These are phyloP conservation scores for Brassica balearica DNA, from an alignment of 441 rosid genomes.

Conservation along the genomic window DNA sequence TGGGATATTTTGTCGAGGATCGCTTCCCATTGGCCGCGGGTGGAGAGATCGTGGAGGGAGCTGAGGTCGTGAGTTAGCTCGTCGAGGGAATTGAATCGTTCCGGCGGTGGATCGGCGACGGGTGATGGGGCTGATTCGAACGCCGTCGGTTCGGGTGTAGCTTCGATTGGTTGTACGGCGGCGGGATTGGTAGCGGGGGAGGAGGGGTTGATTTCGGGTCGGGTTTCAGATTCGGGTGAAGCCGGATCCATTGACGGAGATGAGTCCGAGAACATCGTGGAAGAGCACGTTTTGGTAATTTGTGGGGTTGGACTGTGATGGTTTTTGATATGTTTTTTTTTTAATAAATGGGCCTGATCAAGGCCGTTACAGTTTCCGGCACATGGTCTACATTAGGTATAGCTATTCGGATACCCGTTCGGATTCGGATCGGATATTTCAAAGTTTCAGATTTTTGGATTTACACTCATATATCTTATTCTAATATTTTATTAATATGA, in stretches of 20 bases:
- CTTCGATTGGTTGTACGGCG: background rate
- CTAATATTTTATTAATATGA: too few species aligned
- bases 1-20: conserved; percentile 74
- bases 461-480: too few species aligned
- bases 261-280: conserved; percentile 38
- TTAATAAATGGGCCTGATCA: conserved; percentile 3
- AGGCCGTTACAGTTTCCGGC: conserved; percentile 7
- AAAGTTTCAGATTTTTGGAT: too few species aligned
- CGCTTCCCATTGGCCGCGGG: conserved; percentile 80
- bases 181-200: conserved; percentile 17
- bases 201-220: conserved; percentile 28
- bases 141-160: background rate
- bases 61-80: conserved; percentile 78
- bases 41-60: conserved; percentile 80
- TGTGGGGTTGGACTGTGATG: conserved; percentile 8
- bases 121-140: conserved; percentile 25
- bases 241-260: conserved; percentile 39
- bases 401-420: too few species aligned
- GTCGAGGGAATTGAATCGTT: conserved; percentile 65
- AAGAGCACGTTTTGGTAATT: background rate
- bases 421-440: too few species aligned
- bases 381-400: background rate
- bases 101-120: conserved; percentile 56
- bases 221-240: conserved; percentile 38
- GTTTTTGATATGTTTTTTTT: background rate